Base-by-base conservation (phyloP, 805 yeast species). In the Candida andamanensis region DNA sequence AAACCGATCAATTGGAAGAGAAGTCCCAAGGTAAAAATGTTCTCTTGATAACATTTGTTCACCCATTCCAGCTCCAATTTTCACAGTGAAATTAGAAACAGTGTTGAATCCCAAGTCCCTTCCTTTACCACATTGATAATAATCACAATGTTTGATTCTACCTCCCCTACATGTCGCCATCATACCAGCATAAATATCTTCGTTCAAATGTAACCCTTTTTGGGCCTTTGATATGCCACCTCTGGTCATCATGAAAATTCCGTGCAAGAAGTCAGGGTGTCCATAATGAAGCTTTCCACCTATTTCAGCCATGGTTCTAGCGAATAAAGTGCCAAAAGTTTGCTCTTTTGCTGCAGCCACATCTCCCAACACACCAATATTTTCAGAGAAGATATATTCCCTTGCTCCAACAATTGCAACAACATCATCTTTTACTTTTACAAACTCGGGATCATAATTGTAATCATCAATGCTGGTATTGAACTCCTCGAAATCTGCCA, bases 51-150 rank as follows among this genome's bases (percentile, higher is more conserved):
- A 60, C 56, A 89, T 73, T 56, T 90, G 97, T 54, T 90, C 97
- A 6, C 97, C 97, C 97, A 90, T 90, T 30, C 97, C 97, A 26
- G 95, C 92, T 3, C 97, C 97, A 52, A 90, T 89, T 60, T 90
- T 90, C 2, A 95, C 82, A 0, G 96, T 90, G 63, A 90, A 90
- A 52, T 89, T 90, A 45, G 90, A 66, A 43, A 90, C 87, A 0
- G 96, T 85, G 1, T 87, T 82, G 60, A 90, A 90, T 3, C 97
- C 97, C 34, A 90, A 63, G 63, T 90, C 97, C 55, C 97, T 72
- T 0, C 97, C 97, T 55, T 90, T 90, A 19, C 97, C 97, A 60
- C 97, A 90, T 56, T 90, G 97, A 58, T 78, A 87, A 58, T 82
- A 90, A 51, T 90, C 97, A 58, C 95, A 84, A 56, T 90, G 97